These are phyloP conservation scores for Chaetomium tenue DNA, from an alignment of 495 filamentous ascomycete genomes.

Conservation along the genomic window DNA sequence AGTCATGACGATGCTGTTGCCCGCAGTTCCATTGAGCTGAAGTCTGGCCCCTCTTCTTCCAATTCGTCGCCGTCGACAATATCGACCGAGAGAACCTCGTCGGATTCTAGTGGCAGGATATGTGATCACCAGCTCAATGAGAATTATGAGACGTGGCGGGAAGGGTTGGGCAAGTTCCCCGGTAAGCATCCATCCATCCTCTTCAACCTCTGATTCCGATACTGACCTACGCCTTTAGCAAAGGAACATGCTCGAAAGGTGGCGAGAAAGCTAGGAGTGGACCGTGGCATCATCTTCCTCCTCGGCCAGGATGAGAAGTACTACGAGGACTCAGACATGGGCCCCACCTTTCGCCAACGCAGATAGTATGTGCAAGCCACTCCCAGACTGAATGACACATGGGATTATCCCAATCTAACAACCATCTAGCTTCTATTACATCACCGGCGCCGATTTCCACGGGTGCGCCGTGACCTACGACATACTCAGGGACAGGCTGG, in stretches of 20 bases:
- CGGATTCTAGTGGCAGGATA: background rate
- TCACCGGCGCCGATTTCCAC: conserved; percentile 60
- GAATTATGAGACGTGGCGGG: conserved; percentile 22
- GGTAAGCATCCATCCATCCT: conserved; percentile 19
- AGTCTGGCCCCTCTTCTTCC: background rate
- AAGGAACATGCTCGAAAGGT: conserved; percentile 79
- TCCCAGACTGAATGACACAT: background rate
- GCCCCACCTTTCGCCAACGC: conserved; percentile 60
- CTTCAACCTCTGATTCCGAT: background rate
- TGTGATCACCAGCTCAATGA: conserved; percentile 9
- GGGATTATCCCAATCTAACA: conserved; percentile 1
- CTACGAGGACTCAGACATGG: conserved; percentile 61
- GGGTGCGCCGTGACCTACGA: conserved; percentile 64
- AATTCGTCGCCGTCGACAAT: background rate
- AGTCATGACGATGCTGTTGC: background rate
- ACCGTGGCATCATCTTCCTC: conserved; percentile 63
- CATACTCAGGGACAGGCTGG: conserved; percentile 54
- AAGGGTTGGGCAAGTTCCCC: conserved; percentile 32
- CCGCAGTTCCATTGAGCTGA: background rate
- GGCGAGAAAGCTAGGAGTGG: conserved; percentile 59
- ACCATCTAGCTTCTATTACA: conserved; percentile 59
- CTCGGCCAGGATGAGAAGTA: conserved; percentile 47
- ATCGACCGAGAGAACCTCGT: background rate
- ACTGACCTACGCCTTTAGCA: conserved; percentile 46
- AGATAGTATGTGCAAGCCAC: conserved; percentile 48